Conservation (phyloP, 2,329 filamentous ascomycete species). For the Lasiodiplodia citricola region DNA sequence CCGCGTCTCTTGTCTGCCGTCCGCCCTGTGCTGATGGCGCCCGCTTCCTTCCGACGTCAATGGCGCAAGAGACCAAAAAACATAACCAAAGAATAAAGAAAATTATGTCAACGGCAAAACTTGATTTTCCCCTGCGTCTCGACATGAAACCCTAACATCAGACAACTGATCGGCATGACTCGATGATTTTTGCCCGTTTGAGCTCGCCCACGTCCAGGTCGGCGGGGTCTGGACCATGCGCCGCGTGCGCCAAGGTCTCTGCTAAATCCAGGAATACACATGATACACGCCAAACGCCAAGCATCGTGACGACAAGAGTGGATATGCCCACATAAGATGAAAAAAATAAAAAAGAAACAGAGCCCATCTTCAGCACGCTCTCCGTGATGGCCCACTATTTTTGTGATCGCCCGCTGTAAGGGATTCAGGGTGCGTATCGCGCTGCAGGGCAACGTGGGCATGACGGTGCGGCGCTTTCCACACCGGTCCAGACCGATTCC, state of each 20-base stretch:
- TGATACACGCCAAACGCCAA: background rate
- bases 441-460: background rate
- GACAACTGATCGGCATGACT: background rate
- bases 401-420: background rate
- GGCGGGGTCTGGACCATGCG: background rate
- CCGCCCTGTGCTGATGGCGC: background rate
- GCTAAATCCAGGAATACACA: background rate
- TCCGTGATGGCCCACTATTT: background rate
- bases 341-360: background rate
- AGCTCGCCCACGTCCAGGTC: background rate
- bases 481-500: background rate
- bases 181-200: background rate
- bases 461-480: background rate
- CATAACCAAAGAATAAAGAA: background rate
- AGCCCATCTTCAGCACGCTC: background rate
- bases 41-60: background rate
- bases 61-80: background rate
- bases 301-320: background rate
- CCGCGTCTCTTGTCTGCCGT: background rate
- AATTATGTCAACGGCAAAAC: background rate
- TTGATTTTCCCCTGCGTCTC: background rate
- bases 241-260: background rate
- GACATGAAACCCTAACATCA: background rate
- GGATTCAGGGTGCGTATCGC: background rate
- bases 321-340: background rate